phyloP scores from a whole-genome alignment of 768 basidiomycete genomes.

The Termitomyces sp. region DNA sequence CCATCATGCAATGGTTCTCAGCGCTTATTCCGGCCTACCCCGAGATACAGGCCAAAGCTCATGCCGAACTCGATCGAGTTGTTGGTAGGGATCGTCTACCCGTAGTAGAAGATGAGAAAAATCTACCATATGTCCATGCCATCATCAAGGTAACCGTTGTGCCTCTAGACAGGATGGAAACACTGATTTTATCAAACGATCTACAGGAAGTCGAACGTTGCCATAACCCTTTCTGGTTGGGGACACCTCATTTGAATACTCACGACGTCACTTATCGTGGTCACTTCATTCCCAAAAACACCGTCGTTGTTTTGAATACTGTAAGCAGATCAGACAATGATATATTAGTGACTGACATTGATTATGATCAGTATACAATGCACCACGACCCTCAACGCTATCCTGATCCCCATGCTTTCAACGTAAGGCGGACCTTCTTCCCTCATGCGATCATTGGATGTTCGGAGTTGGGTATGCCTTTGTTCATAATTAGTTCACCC shows the following conservation, averaged over 20 bases:
- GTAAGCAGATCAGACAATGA: conserved; percentile 14
- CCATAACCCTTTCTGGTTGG: conserved; percentile 36
- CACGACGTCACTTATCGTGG: conserved; percentile 39
- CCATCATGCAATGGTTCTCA: conserved; percentile 36
- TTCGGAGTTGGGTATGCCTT: conserved; percentile 43
- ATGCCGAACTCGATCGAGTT: conserved; percentile 27
- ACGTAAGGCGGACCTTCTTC: conserved; percentile 14
- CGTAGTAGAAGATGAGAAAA: conserved; percentile 25
- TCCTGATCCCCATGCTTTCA: conserved; percentile 34
- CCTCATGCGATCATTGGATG: conserved; percentile 42
- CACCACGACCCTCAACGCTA: conserved; percentile 34
- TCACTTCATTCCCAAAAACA: conserved; percentile 36
- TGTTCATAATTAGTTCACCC: conserved; percentile 7
- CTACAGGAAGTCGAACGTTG: conserved; percentile 33
- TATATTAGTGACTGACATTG: conserved; percentile 8
- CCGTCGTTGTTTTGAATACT: conserved; percentile 35
- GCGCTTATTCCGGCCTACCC: conserved; percentile 30
- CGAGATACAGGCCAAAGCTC: conserved; percentile 25
- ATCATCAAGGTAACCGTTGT: conserved; percentile 24
- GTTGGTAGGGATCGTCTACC: conserved; percentile 27
- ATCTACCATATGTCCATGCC: conserved; percentile 32
- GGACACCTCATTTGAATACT: conserved; percentile 34
- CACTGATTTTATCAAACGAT: conserved; percentile 10
- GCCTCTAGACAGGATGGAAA: conserved; percentile 11
- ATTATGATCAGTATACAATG: conserved; percentile 29